Percentiles rank a stretch among this genome's conserved stretches.
These are phyloP conservation scores for Pelargonium australe DNA, from an alignment of 441 rosid genomes.

Conservation along the genomic window DNA sequence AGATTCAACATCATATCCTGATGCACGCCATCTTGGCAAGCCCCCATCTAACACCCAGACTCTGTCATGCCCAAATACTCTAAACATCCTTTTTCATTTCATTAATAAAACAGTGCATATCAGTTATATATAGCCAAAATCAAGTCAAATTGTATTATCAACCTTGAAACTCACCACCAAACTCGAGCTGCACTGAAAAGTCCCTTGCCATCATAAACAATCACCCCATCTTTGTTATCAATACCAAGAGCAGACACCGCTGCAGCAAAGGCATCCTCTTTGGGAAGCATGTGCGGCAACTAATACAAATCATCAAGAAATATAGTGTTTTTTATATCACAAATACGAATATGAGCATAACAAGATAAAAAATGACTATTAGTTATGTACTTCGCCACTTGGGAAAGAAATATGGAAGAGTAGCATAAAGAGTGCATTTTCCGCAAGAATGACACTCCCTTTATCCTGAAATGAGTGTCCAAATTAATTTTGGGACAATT, in stretches of 20 bases:
- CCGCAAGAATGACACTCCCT: background rate
- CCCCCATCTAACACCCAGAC: slow-evolving; percentile 24
- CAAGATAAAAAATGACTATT: background rate
- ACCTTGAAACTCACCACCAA: slow-evolving; percentile 22
- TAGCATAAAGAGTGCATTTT: background rate
- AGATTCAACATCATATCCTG: slow-evolving; percentile 27
- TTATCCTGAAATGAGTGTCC: no score
- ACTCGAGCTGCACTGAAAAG: slow-evolving; percentile 29
- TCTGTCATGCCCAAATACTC: slow-evolving; percentile 14
- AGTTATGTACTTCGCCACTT: background rate
- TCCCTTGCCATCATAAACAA: slow-evolving; percentile 29
- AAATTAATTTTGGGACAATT: no score
- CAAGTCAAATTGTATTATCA: background rate
- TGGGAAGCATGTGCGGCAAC: slow-evolving; percentile 9
- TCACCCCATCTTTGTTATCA: slow-evolving; percentile 22
- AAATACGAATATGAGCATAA: background rate
- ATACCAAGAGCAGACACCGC: slow-evolving; percentile 8
- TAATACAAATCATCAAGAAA: slow-evolving; percentile 6
- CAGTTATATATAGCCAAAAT: background rate
- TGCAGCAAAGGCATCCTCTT: slow-evolving; percentile 4
- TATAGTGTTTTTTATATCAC: background rate
- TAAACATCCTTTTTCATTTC: slow-evolving; percentile 22
- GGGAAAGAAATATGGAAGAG: background rate
- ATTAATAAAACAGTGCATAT: background rate
- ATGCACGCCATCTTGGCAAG: slow-evolving; percentile 27